Evolutionary conservation across 1,284 basidiomycete genomes (phyloP).

Genomic region (Pulchroboletus neoregius): DNA sequence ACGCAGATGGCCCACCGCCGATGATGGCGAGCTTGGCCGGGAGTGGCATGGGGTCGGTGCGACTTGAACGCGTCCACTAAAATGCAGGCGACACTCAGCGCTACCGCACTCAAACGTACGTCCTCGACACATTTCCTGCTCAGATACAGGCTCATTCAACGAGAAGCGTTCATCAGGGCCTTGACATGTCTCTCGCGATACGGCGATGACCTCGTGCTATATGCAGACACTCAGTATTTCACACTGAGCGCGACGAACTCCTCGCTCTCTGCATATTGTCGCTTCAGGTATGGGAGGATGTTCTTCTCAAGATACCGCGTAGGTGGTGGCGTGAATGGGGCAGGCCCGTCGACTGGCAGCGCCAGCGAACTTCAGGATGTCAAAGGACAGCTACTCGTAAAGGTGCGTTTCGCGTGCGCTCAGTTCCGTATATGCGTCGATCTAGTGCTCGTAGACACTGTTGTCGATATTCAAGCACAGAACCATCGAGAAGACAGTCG

Average conservation of each 20-base stretch:
- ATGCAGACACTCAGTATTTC: constrained; percentile 56
- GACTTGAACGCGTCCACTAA: constrained; percentile 8
- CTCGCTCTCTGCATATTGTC: constrained; percentile 73
- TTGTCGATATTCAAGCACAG: constrained; percentile 69
- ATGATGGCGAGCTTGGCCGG: constrained; percentile 71
- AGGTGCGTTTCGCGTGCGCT: constrained; percentile 41
- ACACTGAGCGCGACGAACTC: constrained; percentile 71
- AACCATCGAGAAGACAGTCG: constrained; percentile 69
- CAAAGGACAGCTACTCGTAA: constrained; percentile 63
- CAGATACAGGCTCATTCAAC: constrained; percentile 18
- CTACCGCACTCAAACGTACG: constrained; percentile 47
- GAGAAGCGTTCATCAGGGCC: constrained; percentile 65
- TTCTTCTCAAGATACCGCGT: constrained; percentile 70
- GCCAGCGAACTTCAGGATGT: constrained; percentile 36
- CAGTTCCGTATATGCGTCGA: constrained; percentile 4
- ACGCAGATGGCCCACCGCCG: constrained; percentile 90
- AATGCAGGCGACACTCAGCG: constrained; percentile 49
- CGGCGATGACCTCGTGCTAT: constrained; percentile 71
- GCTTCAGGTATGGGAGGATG: constrained; percentile 63
- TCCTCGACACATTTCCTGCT: constrained; percentile 4
- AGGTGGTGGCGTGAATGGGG: constrained; percentile 24
- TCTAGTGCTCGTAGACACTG: constrained; percentile 46
- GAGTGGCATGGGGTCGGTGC: constrained; percentile 20
- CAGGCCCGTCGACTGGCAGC: constrained; percentile 17
- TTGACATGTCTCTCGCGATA: constrained; percentile 73